These are phyloP conservation scores for Metschnikowia matae DNA, from an alignment of 805 yeast species.

Conservation along the genomic window DNA sequence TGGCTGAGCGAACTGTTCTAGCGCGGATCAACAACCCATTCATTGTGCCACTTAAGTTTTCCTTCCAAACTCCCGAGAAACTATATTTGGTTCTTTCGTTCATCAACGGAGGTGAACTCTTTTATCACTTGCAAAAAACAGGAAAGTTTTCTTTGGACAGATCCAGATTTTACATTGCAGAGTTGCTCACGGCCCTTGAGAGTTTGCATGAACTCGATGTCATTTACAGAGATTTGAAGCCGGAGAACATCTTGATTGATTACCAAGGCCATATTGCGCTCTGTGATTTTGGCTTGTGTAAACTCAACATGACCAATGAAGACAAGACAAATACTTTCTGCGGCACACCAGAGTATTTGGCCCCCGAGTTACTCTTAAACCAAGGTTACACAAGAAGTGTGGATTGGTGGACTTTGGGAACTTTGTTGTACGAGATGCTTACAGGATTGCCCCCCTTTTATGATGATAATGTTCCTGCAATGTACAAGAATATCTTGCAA, in stretches of 20 bases:
- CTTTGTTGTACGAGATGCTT: conserved; percentile 88
- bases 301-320: conserved; percentile 86
- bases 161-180: conserved; percentile 91
- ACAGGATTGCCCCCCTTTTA: conserved; percentile 97
- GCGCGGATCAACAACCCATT: conserved; percentile 93
- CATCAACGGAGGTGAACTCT: conserved; percentile 95
- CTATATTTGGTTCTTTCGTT: conserved; percentile 85
- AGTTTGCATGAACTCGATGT: conserved; percentile 87
- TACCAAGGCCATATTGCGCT: conserved; percentile 97
- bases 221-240: conserved; percentile 92
- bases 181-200: conserved; percentile 87
- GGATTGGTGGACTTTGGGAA: conserved; percentile 99
- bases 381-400: conserved; percentile 94
- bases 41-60: conserved; percentile 92
- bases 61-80: conserved; percentile 96
- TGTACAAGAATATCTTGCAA: conserved; percentile 91
- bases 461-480: conserved; percentile 86
- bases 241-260: conserved; percentile 90
- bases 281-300: conserved; percentile 96
- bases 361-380: conserved; percentile 88
- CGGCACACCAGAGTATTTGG: conserved; percentile 96
- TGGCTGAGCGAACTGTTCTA: conserved; percentile 93
- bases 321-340: conserved; percentile 92
- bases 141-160: conserved; percentile 87
- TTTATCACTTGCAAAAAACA: conserved; percentile 88